Conservation (phyloP, 1,139 yeast species). For the Zygosaccharomyces pseudobailii region DNA sequence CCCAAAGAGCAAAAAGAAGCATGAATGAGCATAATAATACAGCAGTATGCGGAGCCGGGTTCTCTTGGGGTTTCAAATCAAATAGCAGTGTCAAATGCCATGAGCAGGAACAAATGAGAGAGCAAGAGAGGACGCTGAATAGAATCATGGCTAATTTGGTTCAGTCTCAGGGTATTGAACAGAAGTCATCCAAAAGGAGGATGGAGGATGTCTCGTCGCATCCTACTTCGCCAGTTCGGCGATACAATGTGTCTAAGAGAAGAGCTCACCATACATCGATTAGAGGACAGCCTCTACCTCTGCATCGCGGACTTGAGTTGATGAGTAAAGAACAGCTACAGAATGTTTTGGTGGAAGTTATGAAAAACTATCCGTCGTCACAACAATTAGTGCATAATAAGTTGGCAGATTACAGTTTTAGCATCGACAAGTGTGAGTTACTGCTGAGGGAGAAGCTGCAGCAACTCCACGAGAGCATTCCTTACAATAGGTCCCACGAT, state of each 20-base stretch:
- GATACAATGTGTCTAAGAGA: constrained; percentile 12
- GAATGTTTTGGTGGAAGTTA: constrained; percentile 22
- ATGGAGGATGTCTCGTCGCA: constrained; percentile 5
- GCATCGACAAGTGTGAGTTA: constrained; percentile 22
- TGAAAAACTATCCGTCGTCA: constrained; percentile 27
- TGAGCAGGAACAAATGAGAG: constrained; percentile 1
- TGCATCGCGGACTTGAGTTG: constrained; percentile 29
- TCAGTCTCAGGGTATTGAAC: constrained; percentile 1
- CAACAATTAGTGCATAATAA: constrained; percentile 20
- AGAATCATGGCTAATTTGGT: not conserved
- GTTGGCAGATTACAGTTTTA: constrained; percentile 20
- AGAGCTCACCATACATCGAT: constrained; percentile 19
- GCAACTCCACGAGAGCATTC: constrained; percentile 24
- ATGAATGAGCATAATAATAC: constrained; percentile 7
- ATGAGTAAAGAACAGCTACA: constrained; percentile 29
- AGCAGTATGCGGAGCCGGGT: constrained; percentile 20
- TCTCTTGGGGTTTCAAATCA: constrained; percentile 31
- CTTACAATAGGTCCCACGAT: constrained; percentile 25
- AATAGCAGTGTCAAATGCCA: constrained; percentile 6
- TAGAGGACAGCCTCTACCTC: constrained; percentile 31
- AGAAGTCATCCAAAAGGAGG: constrained; percentile 2
- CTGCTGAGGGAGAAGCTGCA: constrained; percentile 24
- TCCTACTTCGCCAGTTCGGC: constrained; percentile 1
- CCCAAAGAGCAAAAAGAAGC: not conserved
- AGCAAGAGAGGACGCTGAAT: not conserved